Evolutionary conservation across 345 rosid genomes (phyloP).

Genomic region (Heritiera littoralis): DNA sequence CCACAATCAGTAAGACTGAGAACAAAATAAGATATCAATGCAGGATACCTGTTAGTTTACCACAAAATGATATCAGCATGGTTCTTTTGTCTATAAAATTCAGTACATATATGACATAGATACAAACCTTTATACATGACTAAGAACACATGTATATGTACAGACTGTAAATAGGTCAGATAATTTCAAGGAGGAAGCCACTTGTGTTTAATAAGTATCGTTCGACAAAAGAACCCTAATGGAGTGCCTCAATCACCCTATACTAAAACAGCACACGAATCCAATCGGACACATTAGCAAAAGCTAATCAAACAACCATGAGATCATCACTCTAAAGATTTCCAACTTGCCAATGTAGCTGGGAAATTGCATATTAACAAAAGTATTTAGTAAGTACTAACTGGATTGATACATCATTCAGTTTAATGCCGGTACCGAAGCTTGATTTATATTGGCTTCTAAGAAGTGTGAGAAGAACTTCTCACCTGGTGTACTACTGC

Average conservation of each 20-base stretch:
- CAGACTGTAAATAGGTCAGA: background rate
- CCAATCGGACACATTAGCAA: background rate
- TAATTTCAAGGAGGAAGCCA: background rate
- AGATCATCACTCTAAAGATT: background rate
- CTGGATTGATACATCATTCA: background rate
- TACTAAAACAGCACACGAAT: background rate
- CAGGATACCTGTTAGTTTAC: background rate
- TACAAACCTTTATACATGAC: background rate
- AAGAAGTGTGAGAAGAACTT: background rate
- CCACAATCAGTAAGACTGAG: background rate
- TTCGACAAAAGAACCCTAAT: slow-evolving; percentile 8
- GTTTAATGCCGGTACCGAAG: background rate
- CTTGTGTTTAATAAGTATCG: background rate
- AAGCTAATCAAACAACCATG: background rate
- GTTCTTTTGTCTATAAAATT: background rate
- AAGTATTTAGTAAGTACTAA: background rate
- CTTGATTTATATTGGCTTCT: background rate
- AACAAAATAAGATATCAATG: background rate
- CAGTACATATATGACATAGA: background rate
- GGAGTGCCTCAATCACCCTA: background rate
- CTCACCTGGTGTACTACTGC: slow-evolving; percentile 94
- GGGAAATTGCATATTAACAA: background rate
- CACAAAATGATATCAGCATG: slow-evolving; percentile 1
- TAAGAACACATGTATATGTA: background rate
- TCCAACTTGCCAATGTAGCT: background rate